phyloP scores from a whole-genome alignment of 495 filamentous ascomycete genomes.

The Rostrohypoxylon terebratum region DNA sequence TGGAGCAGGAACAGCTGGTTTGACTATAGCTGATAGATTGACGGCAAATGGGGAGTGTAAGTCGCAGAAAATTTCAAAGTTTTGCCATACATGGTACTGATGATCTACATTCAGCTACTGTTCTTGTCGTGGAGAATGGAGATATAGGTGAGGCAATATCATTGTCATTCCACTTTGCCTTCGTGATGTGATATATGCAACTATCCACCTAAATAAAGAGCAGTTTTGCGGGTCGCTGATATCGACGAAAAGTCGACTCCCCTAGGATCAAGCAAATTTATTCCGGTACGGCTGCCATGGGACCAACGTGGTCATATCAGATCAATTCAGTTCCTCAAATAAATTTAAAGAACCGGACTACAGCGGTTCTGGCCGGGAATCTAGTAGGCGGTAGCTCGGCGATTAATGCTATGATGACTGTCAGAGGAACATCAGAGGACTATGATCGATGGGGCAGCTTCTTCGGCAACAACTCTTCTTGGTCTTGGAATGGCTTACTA shows the following conservation, averaged over 20 bases:
- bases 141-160: slow-evolving; percentile 39
- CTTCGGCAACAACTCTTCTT: slow-evolving; percentile 52
- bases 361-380: slow-evolving; percentile 50
- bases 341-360: slow-evolving; percentile 50
- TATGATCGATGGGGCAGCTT: slow-evolving; percentile 62
- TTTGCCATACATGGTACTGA: background rate
- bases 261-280: slow-evolving; percentile 47
- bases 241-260: slow-evolving; percentile 36
- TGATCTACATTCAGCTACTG: slow-evolving; percentile 43
- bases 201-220: too few species aligned
- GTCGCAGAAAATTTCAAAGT: background rate
- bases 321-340: slow-evolving; percentile 58
- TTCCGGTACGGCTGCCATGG: slow-evolving; percentile 47
- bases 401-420: slow-evolving; percentile 61
- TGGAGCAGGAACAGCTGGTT: slow-evolving; percentile 64
- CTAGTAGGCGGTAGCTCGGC: slow-evolving; percentile 61
- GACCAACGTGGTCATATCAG: slow-evolving; percentile 56
- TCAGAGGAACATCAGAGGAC: slow-evolving; percentile 56
- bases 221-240: slow-evolving; percentile 18
- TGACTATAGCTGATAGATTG: slow-evolving; percentile 64
- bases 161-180: background rate
- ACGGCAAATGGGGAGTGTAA: slow-evolving; percentile 56
- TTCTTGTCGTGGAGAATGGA: slow-evolving; percentile 67
- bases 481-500: slow-evolving; percentile 60
- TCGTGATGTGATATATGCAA: too few species aligned